Evolutionary conservation across 1,139 yeast species (phyloP).

Genomic region (Nakaseomyces nivariensis): DNA sequence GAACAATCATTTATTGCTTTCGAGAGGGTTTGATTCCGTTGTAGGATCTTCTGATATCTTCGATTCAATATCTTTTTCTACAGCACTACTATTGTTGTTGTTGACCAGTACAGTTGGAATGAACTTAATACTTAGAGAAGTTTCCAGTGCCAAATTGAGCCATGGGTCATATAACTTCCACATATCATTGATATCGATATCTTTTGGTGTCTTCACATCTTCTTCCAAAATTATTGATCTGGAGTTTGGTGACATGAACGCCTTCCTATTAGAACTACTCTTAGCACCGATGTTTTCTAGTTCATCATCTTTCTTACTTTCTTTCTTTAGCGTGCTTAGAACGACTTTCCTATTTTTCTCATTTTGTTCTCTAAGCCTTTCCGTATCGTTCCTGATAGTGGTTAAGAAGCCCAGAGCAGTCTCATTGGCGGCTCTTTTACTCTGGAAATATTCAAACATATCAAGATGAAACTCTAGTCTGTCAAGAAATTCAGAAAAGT

Average conservation of each 20-base stretch:
- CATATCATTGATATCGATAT: conserved; percentile 22
- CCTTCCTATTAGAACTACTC: not conserved
- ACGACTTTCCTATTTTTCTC: conserved; percentile 8
- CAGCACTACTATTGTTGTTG: not conserved
- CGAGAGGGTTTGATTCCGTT: not conserved
- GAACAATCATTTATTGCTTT: not conserved
- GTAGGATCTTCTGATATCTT: not conserved
- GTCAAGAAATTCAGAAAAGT: conserved; percentile 38
- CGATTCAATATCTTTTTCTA: not conserved
- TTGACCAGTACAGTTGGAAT: conserved; percentile 22
- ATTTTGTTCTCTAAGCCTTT: conserved; percentile 10
- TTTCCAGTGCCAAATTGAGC: conserved; percentile 29
- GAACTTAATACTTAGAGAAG: conserved; percentile 29
- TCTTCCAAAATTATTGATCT: conserved; percentile 11
- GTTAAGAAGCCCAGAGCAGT: conserved; percentile 5
- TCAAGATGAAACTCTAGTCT: conserved; percentile 32
- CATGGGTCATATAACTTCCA: conserved; percentile 30
- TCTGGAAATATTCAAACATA: conserved; percentile 22
- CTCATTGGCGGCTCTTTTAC: conserved; percentile 10
- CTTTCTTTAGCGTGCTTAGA: not conserved
- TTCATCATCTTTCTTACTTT: not conserved
- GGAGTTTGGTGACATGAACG: not conserved
- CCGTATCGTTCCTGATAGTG: conserved; percentile 9
- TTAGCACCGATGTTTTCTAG: not conserved
- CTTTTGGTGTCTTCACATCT: conserved; percentile 14